A percentile compares a stretch with the other conserved stretches of the same genome.
Evolutionary conservation across 1,284 basidiomycete species (phyloP).

Genomic region (Phaffia rhodozyma): DNA sequence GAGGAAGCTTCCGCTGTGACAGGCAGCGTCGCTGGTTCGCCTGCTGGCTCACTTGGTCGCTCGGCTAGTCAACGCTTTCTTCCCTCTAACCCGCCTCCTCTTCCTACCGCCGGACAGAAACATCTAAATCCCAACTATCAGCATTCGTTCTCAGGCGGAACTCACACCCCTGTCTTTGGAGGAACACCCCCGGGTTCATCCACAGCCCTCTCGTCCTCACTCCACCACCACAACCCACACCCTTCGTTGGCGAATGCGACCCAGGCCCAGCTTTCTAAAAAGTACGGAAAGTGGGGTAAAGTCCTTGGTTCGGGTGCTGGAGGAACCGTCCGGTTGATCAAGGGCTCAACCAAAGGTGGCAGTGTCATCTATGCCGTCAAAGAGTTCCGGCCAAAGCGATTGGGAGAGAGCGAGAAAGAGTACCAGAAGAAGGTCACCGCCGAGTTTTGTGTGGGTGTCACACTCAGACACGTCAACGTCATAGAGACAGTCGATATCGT

Average conservation of each 20-base stretch:
- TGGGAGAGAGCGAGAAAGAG: conserved; percentile 84
- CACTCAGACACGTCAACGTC: conserved; percentile 89
- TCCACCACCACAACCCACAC: conserved; percentile 29
- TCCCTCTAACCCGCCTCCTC: too few relatives aligned
- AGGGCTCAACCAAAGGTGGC: conserved; percentile 58
- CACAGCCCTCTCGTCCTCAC: conserved; percentile 34
- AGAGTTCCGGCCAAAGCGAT: conserved; percentile 81
- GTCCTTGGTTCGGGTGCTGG: conserved; percentile 92
- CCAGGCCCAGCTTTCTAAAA: conserved; percentile 86
- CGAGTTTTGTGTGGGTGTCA: conserved; percentile 95
- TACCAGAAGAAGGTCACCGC: conserved; percentile 99
- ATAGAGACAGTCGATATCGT: conserved; percentile 99
- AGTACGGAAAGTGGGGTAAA: conserved; percentile 98
- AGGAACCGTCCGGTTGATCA: conserved; percentile 93
- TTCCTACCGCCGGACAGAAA: too few relatives aligned
- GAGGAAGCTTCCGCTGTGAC: neutral
- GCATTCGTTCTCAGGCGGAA: neutral
- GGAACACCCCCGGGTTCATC: conserved; percentile 2
- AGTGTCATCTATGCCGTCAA: conserved; percentile 88
- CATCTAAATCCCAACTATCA: too few relatives aligned
- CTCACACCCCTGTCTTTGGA: conserved; percentile 12
- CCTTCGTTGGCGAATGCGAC: conserved; percentile 62
- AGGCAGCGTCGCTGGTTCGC: neutral
- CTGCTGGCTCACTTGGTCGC: neutral
- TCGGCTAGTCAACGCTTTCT: too few relatives aligned